Base-by-base conservation (phyloP, 345 rosid species). In the Gossypium rotundifolium region DNA sequence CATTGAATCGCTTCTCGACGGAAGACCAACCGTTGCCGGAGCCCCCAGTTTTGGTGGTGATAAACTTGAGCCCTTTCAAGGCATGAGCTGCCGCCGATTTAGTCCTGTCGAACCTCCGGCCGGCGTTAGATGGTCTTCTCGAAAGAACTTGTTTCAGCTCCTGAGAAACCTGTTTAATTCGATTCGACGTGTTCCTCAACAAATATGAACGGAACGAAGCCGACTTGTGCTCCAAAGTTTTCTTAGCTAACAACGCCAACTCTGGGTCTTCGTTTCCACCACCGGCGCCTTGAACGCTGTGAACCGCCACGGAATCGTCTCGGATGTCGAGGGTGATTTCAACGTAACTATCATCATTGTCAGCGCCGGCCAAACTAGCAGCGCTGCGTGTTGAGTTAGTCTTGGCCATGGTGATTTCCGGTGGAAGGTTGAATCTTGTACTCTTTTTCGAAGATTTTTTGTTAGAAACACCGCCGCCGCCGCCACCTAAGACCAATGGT, bases 261-360 rank as follows among this genome's bases (percentile, higher is more conserved):
- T 90, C 96, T 0, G 96, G 96, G 62, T 92, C 97, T 59, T 92
- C 94, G 3, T 73, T 77, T 2, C 61, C 83, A 8, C 76, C 79
- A 7, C 80, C 86, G 4, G 95, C 92, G 1, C 86, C 81, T 17
- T 93, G 91, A 54, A 93, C 97, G 70, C 98, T 91, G 79, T 93
- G 98, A n/a, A 93, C 97, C 10, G 91, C 97, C 2, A 93, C 97
- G 0, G 95, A 85, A 46, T 91, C 97, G 64, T 91, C 93, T 33
- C 87, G 82, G 54, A 93, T 88, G 79, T 91, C 97, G 6, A 91
- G 83, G 40, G 98, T 93, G 78, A 93, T 90, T 84, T 93, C 98
- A 1, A 91, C 98, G 71, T 87, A 93, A 11, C 85, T 84, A 5
- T 85, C 79, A 27, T 69, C 54, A 16, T 69, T 54, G 12, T 7